Percentiles rank a stretch among this genome's conserved stretches.
phyloP scores from a whole-genome alignment of 2,329 filamentous ascomycete genomes.

The Alternaria sp. region DNA sequence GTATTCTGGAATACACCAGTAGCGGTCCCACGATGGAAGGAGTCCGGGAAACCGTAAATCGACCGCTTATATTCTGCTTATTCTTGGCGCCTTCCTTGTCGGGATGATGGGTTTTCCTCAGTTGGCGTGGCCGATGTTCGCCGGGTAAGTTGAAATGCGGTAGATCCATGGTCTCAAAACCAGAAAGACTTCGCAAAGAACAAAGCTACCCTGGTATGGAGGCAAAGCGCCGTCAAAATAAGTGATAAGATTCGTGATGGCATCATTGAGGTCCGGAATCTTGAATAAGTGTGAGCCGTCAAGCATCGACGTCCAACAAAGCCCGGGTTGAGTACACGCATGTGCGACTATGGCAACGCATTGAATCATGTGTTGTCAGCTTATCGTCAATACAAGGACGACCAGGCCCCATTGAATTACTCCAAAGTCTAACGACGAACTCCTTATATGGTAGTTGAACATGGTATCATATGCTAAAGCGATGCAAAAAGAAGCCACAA shows the following conservation, averaged over 20 bases:
- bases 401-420: background rate
- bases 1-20: background rate
- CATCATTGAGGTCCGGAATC: no score
- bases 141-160: background rate
- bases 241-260: background rate
- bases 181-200: background rate
- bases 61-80: background rate
- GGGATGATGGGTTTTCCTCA: background rate
- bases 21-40: background rate
- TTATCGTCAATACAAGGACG: background rate
- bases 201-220: no score
- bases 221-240: no score
- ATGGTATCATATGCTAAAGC: slow-evolving; percentile 5
- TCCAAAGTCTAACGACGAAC: slow-evolving; percentile 3
- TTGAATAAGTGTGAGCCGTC: background rate
- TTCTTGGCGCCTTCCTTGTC: background rate
- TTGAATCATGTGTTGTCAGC: background rate
- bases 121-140: background rate
- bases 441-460: slow-evolving; percentile 9
- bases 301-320: background rate
- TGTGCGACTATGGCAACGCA: background rate
- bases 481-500: background rate
- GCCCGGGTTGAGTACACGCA: background rate
- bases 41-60: background rate
- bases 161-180: background rate